Evolutionary conservation across 208 protist species (phyloP), one percentile per base, ranked within the genome.

Genomic region (Trypanosomatidae sp.): DNA sequence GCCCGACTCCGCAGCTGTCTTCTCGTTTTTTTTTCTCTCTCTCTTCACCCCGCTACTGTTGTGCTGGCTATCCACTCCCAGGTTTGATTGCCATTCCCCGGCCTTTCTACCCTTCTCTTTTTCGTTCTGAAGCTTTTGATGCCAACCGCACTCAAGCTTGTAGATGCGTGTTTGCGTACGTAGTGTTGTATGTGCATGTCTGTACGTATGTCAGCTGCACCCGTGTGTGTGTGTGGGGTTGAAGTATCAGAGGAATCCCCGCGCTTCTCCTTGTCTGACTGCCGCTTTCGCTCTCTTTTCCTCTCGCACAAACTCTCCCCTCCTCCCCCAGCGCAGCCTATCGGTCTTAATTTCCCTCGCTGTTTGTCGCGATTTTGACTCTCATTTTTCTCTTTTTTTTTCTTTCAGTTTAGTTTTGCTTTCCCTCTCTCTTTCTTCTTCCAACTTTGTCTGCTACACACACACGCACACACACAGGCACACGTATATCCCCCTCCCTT

Each of bases 341-440:
- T 55, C 0, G 50, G 50, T 0, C 8, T 28, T 10, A n/a, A 19
- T 55, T 9, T 25, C 50, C 50, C 50, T 55, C 25, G 17, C 19
- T 50, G 47, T 55, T 55, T 55, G 17, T 55, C 22, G 22, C 2
- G 6, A n/a, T 55, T 7, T 55, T 2, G 22, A 55, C 50, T 55
- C 22, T 55, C 50, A 28, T 9, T 50, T 33, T 22, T 39, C 25
- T 39, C 33, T 52, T 50, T 47, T 15, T 12, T 60, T 56, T 60
- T 50, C 46, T 70, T 30, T 56, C 19, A 25, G 19, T 19, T 22
- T 13, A 58, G 25, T 60, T 12, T 71, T 58, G n/a, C n/a, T 71
- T 58, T 39, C 41, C 33, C n/a, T 72, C 43, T 53, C 59, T 62
- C 17, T 62, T 72, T 62, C 22, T 47, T 49, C 25, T 39, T 72